Evolutionary conservation across 768 basidiomycete species (phyloP), one percentile per base, ranked within the genome.

Genomic region (Lactarius pseudohatsudake): DNA sequence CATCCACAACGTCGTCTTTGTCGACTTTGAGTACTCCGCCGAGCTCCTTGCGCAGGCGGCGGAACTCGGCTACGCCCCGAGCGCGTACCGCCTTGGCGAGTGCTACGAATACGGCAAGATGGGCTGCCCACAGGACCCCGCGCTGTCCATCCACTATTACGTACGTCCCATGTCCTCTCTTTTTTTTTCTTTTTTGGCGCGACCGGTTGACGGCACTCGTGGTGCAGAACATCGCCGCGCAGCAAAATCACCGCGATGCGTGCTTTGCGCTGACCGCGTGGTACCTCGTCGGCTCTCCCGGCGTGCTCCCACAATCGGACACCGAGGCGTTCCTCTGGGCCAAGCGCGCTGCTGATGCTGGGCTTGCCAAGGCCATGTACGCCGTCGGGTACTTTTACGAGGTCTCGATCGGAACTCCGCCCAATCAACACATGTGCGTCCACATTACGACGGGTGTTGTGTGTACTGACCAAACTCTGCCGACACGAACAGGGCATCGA

Each of bases 31-130:
- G 73, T 99, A 99, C 73, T 89, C 96, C 0, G 88, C 90, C 1
- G 97, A 99, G 77, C 81, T 98, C 13, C 80, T 98, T 50, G 97
- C 97, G 2, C 94, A 97, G 75, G 96, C 96, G 30, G 88, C 93
- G 0, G 97, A 98, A 77, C 84, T 99, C 30, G 95, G 95, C 5
- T 98, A 98, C 77, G 94, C 96, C 10, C 94, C 96, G 20, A 95
- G 92, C 70, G 97, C 97, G 38, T 93, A 95, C 79, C 88, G 94
- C 66, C 79, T 98, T 64, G 97, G 97, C 30, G 96, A 98, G 78
- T 98, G 96, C 76, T 99, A 99, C 76, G 97, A 99, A 80, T 99
- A 98, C 76, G 97, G 97, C 41, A 96, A 93, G 81, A 90, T 98
- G 86, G 96, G 95, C 10, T 98, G 97, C 73, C 97, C 97, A 20